phyloP scores from a whole-genome alignment of 495 filamentous ascomycete genomes.

The Xylaria castorea region DNA sequence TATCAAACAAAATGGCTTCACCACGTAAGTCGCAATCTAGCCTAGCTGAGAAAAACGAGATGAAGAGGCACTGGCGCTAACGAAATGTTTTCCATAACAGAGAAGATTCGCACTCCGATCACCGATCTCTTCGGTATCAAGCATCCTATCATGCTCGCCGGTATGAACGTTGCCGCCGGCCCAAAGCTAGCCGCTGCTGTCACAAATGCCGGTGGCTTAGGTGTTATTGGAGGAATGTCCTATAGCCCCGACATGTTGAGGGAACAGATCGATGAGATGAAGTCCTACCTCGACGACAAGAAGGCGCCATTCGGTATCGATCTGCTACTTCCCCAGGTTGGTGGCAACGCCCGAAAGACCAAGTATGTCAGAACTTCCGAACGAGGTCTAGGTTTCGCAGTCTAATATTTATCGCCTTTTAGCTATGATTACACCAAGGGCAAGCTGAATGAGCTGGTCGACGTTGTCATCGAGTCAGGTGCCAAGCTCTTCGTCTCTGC shows the following conservation, averaged over 20 bases:
- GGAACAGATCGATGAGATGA: conserved; percentile 94
- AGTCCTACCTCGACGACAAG: conserved; percentile 88
- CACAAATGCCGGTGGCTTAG: conserved; percentile 94
- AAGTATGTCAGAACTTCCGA: conserved; percentile 64
- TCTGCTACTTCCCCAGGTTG: conserved; percentile 91
- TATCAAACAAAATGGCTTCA: conserved; percentile 70
- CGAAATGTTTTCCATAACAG: conserved; percentile 53
- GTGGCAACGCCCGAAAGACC: conserved; percentile 90
- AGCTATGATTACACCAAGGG: conserved; percentile 99
- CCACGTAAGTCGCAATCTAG: conserved; percentile 66
- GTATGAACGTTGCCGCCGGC: conserved; percentile 98
- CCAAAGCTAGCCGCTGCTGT: conserved; percentile 97
- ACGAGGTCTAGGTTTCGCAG: conserved; percentile 18
- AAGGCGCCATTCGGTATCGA: conserved; percentile 99
- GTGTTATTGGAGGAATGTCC: conserved; percentile 94
- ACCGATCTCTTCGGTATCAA: conserved; percentile 98
- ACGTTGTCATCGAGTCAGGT: conserved; percentile 89
- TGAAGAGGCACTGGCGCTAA: conserved; percentile 29
- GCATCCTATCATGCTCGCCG: conserved; percentile 92
- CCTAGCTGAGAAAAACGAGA: not conserved
- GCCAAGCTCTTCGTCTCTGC: conserved; percentile 95
- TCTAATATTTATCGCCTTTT: conserved; percentile 26
- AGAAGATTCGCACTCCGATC: conserved; percentile 83
- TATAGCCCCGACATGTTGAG: conserved; percentile 97
- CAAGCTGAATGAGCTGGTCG: conserved; percentile 89